Percentiles rank a stretch among this genome's conserved stretches.
These are phyloP conservation scores for Lavandula angustifolia DNA, from an alignment of 257 asterid species.

Conservation along the genomic window DNA sequence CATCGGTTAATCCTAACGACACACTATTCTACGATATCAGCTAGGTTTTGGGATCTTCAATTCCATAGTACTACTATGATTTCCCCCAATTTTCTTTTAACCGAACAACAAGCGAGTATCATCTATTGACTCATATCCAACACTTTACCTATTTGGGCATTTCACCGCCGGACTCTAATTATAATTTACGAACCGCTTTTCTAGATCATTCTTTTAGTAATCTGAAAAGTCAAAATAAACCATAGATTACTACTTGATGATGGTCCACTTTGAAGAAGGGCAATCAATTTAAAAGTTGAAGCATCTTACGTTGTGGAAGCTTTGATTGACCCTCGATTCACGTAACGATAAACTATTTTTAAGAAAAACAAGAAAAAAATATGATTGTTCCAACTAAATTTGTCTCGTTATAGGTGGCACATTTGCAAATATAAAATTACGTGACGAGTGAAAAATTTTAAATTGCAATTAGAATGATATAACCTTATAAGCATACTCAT, in stretches of 20 bases:
- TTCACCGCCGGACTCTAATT: too few species aligned
- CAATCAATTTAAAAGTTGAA: slow-evolving; percentile 11
- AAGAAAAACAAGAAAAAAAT: slow-evolving; percentile 3
- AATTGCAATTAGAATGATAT: neutral
- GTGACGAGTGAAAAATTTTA: too few species aligned
- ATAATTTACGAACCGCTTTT: too few species aligned
- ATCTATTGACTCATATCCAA: too few species aligned
- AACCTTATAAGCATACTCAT: neutral
- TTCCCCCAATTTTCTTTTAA: too few species aligned
- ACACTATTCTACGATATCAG: too few species aligned
- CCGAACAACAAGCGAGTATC: too few species aligned
- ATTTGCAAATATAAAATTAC: neutral
- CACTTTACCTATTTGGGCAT: too few species aligned
- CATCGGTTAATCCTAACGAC: too few species aligned
- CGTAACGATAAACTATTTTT: neutral
- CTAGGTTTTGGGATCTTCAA: too few species aligned
- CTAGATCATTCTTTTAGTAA: too few species aligned
- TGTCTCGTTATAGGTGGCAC: slow-evolving; percentile 17
- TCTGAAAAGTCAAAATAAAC: neutral
- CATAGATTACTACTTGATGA: neutral
- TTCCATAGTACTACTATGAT: too few species aligned
- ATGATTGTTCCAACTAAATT: slow-evolving; percentile 21
- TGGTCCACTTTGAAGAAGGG: neutral
- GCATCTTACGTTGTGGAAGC: slow-evolving; percentile 22
- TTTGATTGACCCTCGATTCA: slow-evolving; percentile 1